These are phyloP conservation scores for Nidularia sp. DNA, from an alignment of 768 basidiomycete species.

Conservation along the genomic window DNA sequence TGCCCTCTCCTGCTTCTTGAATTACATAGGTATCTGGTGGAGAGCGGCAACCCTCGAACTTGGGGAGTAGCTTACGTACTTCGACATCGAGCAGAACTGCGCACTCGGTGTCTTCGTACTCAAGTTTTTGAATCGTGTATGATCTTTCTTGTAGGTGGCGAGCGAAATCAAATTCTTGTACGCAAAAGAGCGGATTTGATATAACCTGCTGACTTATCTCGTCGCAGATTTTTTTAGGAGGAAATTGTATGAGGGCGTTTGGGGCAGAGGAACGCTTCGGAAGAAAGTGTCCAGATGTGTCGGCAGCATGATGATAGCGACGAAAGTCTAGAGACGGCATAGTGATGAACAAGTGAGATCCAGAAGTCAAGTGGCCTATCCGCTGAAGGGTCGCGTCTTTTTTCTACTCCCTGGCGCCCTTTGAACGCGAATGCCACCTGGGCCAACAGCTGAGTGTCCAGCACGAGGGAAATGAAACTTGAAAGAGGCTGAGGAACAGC, in stretches of 20 bases:
- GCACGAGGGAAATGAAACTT: not conserved
- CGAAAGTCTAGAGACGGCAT: not conserved
- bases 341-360: not conserved
- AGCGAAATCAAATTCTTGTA: slow-evolving; percentile 20
- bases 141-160: slow-evolving; percentile 9
- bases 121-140: slow-evolving; percentile 16
- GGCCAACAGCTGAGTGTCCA: not conserved
- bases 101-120: slow-evolving; percentile 13
- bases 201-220: slow-evolving; percentile 15
- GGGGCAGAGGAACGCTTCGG: slow-evolving; percentile 3
- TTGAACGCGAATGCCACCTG: not conserved
- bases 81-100: slow-evolving; percentile 24
- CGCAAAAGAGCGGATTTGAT: slow-evolving; percentile 13
- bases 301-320: not conserved
- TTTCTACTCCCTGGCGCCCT: not conserved
- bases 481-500: not conserved
- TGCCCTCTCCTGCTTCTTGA: slow-evolving; percentile 2
- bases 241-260: not conserved
- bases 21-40: slow-evolving; percentile 5
- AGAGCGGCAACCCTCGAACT: not conserved
- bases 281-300: not conserved
- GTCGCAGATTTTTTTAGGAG: slow-evolving; percentile 8
- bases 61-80: slow-evolving; percentile 20
- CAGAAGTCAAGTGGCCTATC: not conserved
- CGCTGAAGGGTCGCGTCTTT: not conserved